These are phyloP conservation scores for Groenewaldozyma sp. DNA, from an alignment of 1,139 yeast species.

Conservation along the genomic window DNA sequence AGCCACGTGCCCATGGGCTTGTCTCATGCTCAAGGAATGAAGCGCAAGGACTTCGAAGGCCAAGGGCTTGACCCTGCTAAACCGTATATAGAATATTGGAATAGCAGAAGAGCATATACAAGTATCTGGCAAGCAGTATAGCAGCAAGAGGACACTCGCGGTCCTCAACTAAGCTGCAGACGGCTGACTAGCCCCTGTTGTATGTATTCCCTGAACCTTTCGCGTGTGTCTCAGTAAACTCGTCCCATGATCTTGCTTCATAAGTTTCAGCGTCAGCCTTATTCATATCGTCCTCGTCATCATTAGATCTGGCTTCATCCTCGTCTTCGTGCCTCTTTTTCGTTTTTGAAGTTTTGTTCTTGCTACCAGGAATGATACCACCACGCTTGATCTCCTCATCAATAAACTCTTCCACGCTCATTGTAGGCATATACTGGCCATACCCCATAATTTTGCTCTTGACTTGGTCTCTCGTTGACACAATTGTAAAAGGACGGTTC, in stretches of 20 bases:
- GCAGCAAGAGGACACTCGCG: too few relatives aligned
- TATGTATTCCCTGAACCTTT: constrained; percentile 74
- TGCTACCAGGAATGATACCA: constrained; percentile 52
- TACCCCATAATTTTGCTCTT: constrained; percentile 71
- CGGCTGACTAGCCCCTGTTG: constrained; percentile 32
- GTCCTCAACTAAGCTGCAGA: neutral
- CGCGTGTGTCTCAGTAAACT: constrained; percentile 78
- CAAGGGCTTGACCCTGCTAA: too few relatives aligned
- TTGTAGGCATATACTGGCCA: constrained; percentile 88
- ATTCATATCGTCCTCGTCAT: constrained; percentile 46
- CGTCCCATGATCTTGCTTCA: constrained; percentile 82
- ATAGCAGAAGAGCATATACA: too few relatives aligned
- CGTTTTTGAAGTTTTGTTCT: constrained; percentile 23
- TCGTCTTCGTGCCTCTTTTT: constrained; percentile 17
- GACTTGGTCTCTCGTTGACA: constrained; percentile 47
- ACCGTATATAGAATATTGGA: too few relatives aligned
- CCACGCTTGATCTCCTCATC: constrained; percentile 82
- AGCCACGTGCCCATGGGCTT: too few relatives aligned
- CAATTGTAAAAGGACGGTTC: constrained; percentile 74
- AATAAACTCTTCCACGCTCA: constrained; percentile 87
- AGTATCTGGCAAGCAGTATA: too few relatives aligned
- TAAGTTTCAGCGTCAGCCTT: constrained; percentile 47
- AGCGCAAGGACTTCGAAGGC: too few relatives aligned
- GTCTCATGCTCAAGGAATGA: too few relatives aligned
- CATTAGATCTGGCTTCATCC: constrained; percentile 28